Evolutionary conservation across 1,139 yeast species (phyloP), one percentile per base, ranked within the genome.

Genomic region (Hansenula sp.): DNA sequence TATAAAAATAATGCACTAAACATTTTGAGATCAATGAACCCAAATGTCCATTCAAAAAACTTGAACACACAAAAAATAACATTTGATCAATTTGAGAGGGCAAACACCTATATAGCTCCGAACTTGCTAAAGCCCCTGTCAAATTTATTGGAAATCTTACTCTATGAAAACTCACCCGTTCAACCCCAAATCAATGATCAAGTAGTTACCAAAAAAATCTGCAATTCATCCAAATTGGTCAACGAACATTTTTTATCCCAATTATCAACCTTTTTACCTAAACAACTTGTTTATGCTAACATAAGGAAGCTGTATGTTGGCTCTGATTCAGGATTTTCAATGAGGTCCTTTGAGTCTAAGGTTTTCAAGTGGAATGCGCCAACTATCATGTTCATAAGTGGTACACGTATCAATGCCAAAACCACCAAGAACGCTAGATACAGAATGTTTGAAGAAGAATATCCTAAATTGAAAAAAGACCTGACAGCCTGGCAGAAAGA

Each of bases 291-390:
- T 0, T 66, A 63, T 39, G 54, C 67, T 0, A 74, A 81, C 46
- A 64, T 85, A 49, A 73, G 82, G 42, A 80, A 77, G 53, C 71
- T 91, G 9, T 91, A 84, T 56, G 71, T 77, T 13, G 97, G 96
- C 0, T 70, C 90, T 6, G 69, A 66, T 32, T 54, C 58, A 19
- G 98, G 98, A 1, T 91, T 86, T 58, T 87, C 96, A 0, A 85
- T 91, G 73, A 68, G 96, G 36, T 84, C 96, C 0, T 74, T 91
- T 47, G 96, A 91, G 62, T 77, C 84, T 49, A 88, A 84, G 53
- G 87, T 84, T 0, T 83, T 88, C 67, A 88, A 89, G 58, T 91
- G 97, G 96, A 81, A 78, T 53, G 95, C 96, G 0, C 96, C 96
- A 0, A 80, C 96, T 0, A 60, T 89, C 3, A 52, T 91, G 12